Evolutionary conservation across 768 basidiomycete genomes (phyloP), one percentile per base, ranked within the genome.

Genomic region (Suillus brevipes): DNA sequence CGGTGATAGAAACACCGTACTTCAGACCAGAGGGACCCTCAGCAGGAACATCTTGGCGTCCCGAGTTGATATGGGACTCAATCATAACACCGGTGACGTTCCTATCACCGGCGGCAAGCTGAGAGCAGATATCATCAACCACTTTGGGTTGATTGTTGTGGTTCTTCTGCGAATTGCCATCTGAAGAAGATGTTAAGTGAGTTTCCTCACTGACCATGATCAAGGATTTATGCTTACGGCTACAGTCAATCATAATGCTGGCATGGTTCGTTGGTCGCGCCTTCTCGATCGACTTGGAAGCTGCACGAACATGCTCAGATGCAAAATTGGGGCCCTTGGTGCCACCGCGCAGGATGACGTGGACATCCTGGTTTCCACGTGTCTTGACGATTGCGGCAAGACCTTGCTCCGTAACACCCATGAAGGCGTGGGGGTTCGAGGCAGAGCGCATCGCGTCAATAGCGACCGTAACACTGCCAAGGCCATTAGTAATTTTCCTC

Each of bases 321-420:
- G 87, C 82, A 77, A 84, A 99, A 81, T 99, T 99, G 53, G 97
- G 94, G 7, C 97, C 97, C 61, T 85, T 87, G 60, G 89, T 89
- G 13, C 95, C 95, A 25, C 97, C 97, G 61, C 97, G 91, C 53
- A 99, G 88, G 78, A 99, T 98, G 71, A 99, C 89, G 74, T 99
- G 97, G 18, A 97, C 91, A 75, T 97, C 93, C 69, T 87, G 80
- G 77, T 89, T 89, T 5, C 94, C 93, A 67, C 85, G 79, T 8
- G 95, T 95, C 78, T 92, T 92, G 73, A 98, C 97, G 77, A 99
- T 99, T 14, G 94, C 85, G n/a, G 95, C 95, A 42, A 98, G 88
- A 63, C 91, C 91, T 56, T 91, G 88, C 71, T 89, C 89, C 10
- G 91, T 92, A 47, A 92, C 91, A 70, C 91, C 96, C 90, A 99